Base-by-base conservation (phyloP, 2,329 filamentous ascomycete genomes). In the Fusarium drepaniforme region DNA sequence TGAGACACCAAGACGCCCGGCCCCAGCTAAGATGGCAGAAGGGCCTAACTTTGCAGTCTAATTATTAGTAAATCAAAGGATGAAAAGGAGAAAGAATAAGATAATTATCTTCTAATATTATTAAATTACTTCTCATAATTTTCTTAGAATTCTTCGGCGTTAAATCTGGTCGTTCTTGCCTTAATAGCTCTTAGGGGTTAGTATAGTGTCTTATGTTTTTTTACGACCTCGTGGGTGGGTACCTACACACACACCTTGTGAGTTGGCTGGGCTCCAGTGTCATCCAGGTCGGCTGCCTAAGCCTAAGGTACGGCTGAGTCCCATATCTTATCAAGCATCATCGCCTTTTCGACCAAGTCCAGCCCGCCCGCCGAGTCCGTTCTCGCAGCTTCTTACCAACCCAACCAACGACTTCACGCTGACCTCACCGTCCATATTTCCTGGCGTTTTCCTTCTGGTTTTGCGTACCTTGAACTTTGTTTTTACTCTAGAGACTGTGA, bases 241-340 rank as follows among this genome's bases (percentile, higher is more conserved):
- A 44, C 28, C 9, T 30, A 30, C 28, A 30, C 28, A 30, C 25
- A 28, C 33, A 37, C 57, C 35, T 66, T 70, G 61, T 66, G 67
- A 68, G 64, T 56, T 70, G 25, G 62, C 51, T 56, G 46, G 72
- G 58, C 65, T 70, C 23, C 73, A 70, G 59, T 49, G 66, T 44
- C 49, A 30, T 49, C 15, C 46, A 51, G 46, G 46, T 18, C 67
- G 66, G 77, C 71, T 78, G 75, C 77, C 75, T 79, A 35, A 35
- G 33, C 33, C 33, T 13, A 35, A 35, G 33, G 33, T 78, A 79
- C 70, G 74, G 68, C 61, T 76, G 56, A 46, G 57, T 46, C 21
- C 49, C 49, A 53, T 77, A 79, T 79, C 77, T 79, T 79, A 79
- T 79, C 77, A 77, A 79, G 76, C 77, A 79, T 79, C 77, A 75